These are phyloP conservation scores for Hirschioporus abietinus DNA, from an alignment of 768 basidiomycete genomes.

Conservation along the genomic window DNA sequence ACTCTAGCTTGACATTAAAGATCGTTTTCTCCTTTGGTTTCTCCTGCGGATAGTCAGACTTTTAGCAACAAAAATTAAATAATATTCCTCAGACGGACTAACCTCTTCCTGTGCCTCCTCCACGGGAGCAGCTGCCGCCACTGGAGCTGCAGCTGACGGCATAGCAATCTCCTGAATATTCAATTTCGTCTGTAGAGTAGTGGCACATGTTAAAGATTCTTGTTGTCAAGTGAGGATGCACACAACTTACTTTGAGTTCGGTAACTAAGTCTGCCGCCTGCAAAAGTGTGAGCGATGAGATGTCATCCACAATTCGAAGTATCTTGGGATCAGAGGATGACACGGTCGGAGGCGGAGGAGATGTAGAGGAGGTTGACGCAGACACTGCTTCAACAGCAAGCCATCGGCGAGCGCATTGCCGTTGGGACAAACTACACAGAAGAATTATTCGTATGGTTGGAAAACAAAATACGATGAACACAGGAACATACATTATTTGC, in stretches of 20 bases:
- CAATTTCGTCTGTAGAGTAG: slow-evolving; percentile 59
- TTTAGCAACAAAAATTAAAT: background rate
- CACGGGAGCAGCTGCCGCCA: slow-evolving; percentile 51
- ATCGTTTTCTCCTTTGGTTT: slow-evolving; percentile 99
- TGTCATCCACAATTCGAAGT: slow-evolving; percentile 85
- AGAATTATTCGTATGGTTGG: slow-evolving; percentile 6
- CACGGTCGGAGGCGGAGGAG: slow-evolving; percentile 37
- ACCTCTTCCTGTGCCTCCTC: slow-evolving; percentile 37
- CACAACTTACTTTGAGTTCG: slow-evolving; percentile 68
- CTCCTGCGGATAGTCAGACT: slow-evolving; percentile 43
- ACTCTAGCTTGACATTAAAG: slow-evolving; percentile 92
- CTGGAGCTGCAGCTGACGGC: slow-evolving; percentile 66
- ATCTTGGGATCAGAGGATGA: slow-evolving; percentile 59
- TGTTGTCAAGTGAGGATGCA: background rate
- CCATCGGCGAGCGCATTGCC: slow-evolving; percentile 24
- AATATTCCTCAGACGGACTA: slow-evolving; percentile 19
- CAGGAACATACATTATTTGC: slow-evolving; percentile 12
- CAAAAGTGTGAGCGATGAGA: slow-evolving; percentile 80
- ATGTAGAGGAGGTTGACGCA: slow-evolving; percentile 33
- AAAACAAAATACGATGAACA: background rate
- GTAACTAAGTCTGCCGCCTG: slow-evolving; percentile 95
- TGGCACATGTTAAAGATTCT: background rate
- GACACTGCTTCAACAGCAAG: slow-evolving; percentile 49
- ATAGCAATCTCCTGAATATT: slow-evolving; percentile 98
- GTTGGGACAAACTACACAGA: background rate